Base-by-base conservation (phyloP, 352 stramenopile genomes). In the Globisporangium splendens region DNA sequence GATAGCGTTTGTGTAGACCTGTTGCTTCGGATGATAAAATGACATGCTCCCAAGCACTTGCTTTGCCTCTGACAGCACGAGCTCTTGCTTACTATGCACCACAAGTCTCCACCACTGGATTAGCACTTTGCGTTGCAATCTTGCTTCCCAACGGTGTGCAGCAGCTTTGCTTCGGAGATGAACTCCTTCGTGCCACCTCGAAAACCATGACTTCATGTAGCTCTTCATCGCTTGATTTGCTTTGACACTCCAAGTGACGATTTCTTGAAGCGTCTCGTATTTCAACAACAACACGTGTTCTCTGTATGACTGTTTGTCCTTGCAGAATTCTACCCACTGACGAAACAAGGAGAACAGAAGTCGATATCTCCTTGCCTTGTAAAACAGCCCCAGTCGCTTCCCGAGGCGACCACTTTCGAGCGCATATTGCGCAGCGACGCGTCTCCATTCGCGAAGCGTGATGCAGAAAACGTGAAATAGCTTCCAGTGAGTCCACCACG, bases 71-170 rank as follows among this genome's bases (percentile, higher is more conserved):
- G 61, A 5, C n/a, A 86, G 52, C 4, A 88, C 52, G 22, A 63
- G 59, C 43, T 86, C 78, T 60, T 88, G 78, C 53, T 86, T 88
- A 1, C 43, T 43, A 46, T 86, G 68, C 11, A 84, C 65, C 0
- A 69, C 70, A 41, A 65, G 46, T 14, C 68, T 75, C 78, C 78
- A 83, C 75, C 75, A 86, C 18, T 21, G 54, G 3, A 61, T 1
- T 0, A 81, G 15, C 7, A 56, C 18, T n/a, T 63, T 74, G 11
- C 50, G 59, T 31, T 62, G 43, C 18, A 81, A 18, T 41, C n/a
- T 24, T 17, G 14, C 39, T 21, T 28, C 28, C 58, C 58, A 76
- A 47, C 72, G 53, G 5, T 42, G 15, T 11, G 24, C 49, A 4
- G 67, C 64, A n/a, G 42, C 43, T n/a, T 59, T 31, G 15, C 8